These are phyloP conservation scores for Metschnikowia corniflorae DNA, from an alignment of 805 yeast species.

Conservation along the genomic window DNA sequence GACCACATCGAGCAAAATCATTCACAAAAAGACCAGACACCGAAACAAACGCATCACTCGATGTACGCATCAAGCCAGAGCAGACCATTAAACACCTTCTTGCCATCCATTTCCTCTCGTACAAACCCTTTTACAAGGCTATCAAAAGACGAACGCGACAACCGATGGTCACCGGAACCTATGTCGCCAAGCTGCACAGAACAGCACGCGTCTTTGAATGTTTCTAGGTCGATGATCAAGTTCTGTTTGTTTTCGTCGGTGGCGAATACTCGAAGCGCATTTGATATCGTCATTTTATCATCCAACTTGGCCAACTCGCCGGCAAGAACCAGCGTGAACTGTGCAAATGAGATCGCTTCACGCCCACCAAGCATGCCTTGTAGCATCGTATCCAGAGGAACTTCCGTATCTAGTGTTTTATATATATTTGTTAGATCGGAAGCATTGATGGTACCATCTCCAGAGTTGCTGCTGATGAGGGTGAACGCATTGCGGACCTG, in stretches of 20 bases:
- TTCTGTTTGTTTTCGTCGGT: constrained; percentile 30
- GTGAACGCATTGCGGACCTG: constrained; percentile 73
- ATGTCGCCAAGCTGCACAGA: constrained; percentile 44
- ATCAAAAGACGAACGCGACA: constrained; percentile 44
- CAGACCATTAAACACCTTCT: constrained; percentile 54
- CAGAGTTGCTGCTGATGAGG: constrained; percentile 70
- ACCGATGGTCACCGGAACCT: constrained; percentile 45
- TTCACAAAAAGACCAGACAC: background rate
- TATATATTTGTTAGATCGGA: constrained; percentile 55
- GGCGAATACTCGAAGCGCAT: constrained; percentile 58
- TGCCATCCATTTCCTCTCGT: constrained; percentile 54
- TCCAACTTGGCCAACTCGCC: constrained; percentile 49
- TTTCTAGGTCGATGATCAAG: constrained; percentile 45
- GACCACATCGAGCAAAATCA: no score
- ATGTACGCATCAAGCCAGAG: constrained; percentile 57
- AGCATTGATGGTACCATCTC: constrained; percentile 60
- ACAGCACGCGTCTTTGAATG: constrained; percentile 46
- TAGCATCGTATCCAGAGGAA: constrained; percentile 42
- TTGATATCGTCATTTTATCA: constrained; percentile 46
- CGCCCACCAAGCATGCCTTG: constrained; percentile 47
- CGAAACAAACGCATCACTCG: constrained; percentile 22
- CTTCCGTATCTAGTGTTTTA: constrained; percentile 48
- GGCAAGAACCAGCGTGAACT: constrained; percentile 62
- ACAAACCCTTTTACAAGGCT: constrained; percentile 53
- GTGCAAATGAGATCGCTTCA: constrained; percentile 56